Conservation (phyloP, 1,284 basidiomycete species). For the Cronartium quercuum region DNA sequence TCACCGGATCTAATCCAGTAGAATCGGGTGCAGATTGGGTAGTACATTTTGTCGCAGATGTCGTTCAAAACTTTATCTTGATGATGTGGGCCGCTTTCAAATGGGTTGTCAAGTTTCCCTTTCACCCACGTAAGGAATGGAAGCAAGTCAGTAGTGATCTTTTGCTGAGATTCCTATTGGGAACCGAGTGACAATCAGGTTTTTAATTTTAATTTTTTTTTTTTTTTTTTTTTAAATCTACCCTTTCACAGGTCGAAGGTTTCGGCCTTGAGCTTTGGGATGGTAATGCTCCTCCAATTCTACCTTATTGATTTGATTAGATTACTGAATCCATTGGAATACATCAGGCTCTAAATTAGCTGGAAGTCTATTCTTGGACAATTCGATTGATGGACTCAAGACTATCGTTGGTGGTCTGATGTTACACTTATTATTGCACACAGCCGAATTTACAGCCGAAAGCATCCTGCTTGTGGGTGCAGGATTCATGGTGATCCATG, state of each 20-base stretch:
- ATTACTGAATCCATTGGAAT: background rate
- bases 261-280: slow-evolving; percentile 30
- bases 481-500: slow-evolving; percentile 34
- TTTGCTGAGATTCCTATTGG: background rate
- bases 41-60: slow-evolving; percentile 8
- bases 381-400: slow-evolving; percentile 35
- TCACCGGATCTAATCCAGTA: background rate
- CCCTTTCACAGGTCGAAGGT: slow-evolving; percentile 7
- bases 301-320: background rate
- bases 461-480: slow-evolving; percentile 28
- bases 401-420: slow-evolving; percentile 25
- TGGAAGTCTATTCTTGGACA: slow-evolving; percentile 8
- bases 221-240: background rate
- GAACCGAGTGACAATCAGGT: background rate
- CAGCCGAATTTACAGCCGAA: slow-evolving; percentile 27
- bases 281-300: background rate
- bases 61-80: slow-evolving; percentile 13
- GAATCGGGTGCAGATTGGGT: slow-evolving; percentile 20
- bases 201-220: background rate
- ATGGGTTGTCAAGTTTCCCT: slow-evolving; percentile 38
- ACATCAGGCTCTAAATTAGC: slow-evolving; percentile 19
- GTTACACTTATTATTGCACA: slow-evolving; percentile 29
- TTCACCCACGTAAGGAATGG: slow-evolving; percentile 29
- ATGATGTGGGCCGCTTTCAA: slow-evolving; percentile 35
- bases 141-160: slow-evolving; percentile 12